Percentiles rank a stretch among this genome's conserved stretches.
Conservation (phyloP, 1,284 basidiomycete genomes). For the Porogramme epimiltina region DNA sequence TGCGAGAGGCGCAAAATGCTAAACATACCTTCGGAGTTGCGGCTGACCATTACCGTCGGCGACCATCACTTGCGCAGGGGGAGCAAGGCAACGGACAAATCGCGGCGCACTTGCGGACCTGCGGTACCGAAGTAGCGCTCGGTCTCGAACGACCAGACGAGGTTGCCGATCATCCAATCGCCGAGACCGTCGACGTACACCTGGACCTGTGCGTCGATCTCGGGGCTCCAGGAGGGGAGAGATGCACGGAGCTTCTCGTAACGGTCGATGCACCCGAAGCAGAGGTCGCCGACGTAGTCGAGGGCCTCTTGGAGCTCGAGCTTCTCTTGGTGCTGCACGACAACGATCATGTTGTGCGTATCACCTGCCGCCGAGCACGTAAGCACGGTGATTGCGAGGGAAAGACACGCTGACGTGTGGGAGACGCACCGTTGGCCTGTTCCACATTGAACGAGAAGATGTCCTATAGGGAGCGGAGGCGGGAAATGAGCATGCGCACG, state of each 20-base stretch:
- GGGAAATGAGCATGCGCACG: constrained; percentile 3
- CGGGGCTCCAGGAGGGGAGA: constrained; percentile 40
- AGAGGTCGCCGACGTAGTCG: constrained; percentile 42
- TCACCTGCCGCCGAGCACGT: constrained; percentile 31
- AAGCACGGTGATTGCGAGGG: neutral
- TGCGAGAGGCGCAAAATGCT: too few species aligned
- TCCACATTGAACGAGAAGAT: constrained; percentile 48
- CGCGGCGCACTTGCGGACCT: constrained; percentile 36
- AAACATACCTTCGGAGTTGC: too few species aligned
- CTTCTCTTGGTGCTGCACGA: constrained; percentile 37
- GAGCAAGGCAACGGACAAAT: constrained; percentile 35
- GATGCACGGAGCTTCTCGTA: constrained; percentile 35
- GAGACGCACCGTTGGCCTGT: constrained; percentile 34
- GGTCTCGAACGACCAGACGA: constrained; percentile 46
- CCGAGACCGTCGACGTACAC: constrained; percentile 39
- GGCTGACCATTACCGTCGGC: too few species aligned
- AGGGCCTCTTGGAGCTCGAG: constrained; percentile 41
- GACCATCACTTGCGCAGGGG: constrained; percentile 22
- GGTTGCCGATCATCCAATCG: constrained; percentile 43
- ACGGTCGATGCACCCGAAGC: constrained; percentile 38
- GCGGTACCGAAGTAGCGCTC: constrained; percentile 42
- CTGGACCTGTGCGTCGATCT: constrained; percentile 36
- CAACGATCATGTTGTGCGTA: constrained; percentile 45
- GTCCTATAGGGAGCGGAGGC: constrained; percentile 31
- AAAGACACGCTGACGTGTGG: neutral